phyloP scores from a whole-genome alignment of 495 filamentous ascomycete species.

The Cudoniella acicularis region DNA sequence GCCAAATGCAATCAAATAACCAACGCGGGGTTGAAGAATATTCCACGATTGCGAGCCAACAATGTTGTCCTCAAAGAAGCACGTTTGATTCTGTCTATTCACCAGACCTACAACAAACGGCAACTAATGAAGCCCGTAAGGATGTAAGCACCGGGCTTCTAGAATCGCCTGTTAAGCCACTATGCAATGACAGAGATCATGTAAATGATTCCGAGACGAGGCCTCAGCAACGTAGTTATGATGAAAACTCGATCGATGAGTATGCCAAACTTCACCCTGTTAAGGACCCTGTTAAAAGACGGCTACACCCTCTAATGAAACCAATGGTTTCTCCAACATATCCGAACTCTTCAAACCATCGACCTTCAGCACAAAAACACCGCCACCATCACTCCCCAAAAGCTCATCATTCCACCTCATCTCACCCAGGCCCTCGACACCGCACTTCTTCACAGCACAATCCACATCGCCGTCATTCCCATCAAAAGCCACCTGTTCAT shows the following conservation, averaged over 20 bases:
- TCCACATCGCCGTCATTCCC: background rate
- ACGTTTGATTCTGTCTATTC: too few species aligned
- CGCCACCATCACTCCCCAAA: background rate
- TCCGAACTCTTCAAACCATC: background rate
- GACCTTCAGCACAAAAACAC: background rate
- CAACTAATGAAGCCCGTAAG: too few species aligned
- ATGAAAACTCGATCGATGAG: constrained; percentile 1
- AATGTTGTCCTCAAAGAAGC: too few species aligned
- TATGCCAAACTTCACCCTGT: constrained; percentile 1
- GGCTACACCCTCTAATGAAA: background rate
- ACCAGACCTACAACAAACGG: too few species aligned
- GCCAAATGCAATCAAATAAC: too few species aligned
- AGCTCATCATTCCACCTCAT: background rate
- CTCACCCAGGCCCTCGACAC: background rate
- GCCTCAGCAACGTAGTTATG: background rate
- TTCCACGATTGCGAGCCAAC: too few species aligned
- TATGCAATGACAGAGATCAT: background rate
- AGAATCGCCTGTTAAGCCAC: background rate
- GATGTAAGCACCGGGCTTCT: too few species aligned
- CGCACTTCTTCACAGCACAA: background rate
- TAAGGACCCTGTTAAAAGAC: constrained; percentile 15
- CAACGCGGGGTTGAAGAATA: too few species aligned
- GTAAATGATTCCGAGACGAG: background rate
- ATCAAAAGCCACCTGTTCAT: background rate
- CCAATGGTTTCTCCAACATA: background rate